phyloP scores from a whole-genome alignment of 257 asterid species.

The Solanum etuberosum region DNA sequence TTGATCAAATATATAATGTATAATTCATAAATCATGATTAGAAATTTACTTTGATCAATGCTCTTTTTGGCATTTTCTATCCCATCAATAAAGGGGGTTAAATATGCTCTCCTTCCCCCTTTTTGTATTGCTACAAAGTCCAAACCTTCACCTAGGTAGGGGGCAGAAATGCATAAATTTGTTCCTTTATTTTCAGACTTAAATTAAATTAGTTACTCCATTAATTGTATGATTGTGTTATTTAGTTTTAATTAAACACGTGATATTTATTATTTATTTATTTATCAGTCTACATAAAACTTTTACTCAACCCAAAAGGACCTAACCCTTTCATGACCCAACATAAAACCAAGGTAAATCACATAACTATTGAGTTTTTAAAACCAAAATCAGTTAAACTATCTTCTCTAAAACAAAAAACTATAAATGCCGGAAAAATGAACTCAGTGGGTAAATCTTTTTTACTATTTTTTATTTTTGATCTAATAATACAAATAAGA shows the following conservation, averaged over 20 bases:
- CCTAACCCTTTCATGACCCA: neutral
- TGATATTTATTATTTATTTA: neutral
- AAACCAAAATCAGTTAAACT: neutral
- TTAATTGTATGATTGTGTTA: neutral
- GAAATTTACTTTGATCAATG: too few relatives aligned
- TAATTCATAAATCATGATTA: too few relatives aligned
- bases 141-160: neutral
- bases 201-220: neutral
- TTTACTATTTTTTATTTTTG: too few relatives aligned
- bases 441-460: neutral
- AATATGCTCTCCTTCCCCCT: neutral
- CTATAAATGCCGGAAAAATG: neutral
- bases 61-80: too few relatives aligned
- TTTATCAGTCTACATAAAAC: neutral
- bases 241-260: neutral
- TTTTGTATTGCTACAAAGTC: neutral
- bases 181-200: neutral
- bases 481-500: neutral
- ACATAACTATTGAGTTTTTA: neutral
- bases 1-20: too few relatives aligned
- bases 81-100: too few relatives aligned
- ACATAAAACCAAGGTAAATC: neutral
- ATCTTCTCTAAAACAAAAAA: neutral
- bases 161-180: neutral
- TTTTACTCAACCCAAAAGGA: neutral